Evolutionary conservation across 73 alveolate species (phyloP).

Genomic region (Urostyla sp.): DNA sequence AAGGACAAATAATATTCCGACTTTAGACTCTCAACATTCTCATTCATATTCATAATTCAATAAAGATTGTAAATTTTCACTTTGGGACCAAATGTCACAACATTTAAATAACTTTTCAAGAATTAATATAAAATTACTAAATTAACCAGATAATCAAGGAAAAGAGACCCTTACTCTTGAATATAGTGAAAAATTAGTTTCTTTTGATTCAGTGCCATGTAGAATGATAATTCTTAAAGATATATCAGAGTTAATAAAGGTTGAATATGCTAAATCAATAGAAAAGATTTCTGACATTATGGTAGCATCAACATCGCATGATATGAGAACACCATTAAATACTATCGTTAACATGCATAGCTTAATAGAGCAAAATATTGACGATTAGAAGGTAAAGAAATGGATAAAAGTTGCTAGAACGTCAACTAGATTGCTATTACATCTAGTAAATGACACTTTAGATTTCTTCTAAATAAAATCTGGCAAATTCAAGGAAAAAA

Average conservation of each 20-base stretch:
- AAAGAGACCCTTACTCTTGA: no score
- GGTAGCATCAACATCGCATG: constrained; percentile 72
- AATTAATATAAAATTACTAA: no score
- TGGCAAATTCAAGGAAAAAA: constrained; percentile 56
- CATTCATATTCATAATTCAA: no score
- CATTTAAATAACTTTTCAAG: no score
- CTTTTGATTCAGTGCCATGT: constrained; percentile 11
- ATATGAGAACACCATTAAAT: constrained; percentile 67
- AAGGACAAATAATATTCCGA: no score
- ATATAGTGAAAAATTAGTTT: constrained; percentile 16
- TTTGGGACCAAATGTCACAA: no score
- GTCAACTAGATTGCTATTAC: constrained; percentile 43
- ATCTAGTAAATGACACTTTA: constrained; percentile 64
- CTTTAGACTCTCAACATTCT: no score
- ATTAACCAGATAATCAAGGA: no score
- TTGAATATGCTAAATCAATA: constrained; percentile 36
- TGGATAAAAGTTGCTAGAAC: constrained; percentile 33
- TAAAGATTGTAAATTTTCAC: no score
- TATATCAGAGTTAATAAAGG: constrained; percentile 35
- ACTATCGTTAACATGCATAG: constrained; percentile 49
- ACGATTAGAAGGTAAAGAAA: background rate
- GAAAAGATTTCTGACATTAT: constrained; percentile 39
- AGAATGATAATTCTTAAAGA: constrained; percentile 31
- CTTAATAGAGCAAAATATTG: background rate
- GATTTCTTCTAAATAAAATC: constrained; percentile 63